A percentile compares a stretch with the other conserved stretches of the same genome.
Evolutionary conservation across 2,329 filamentous ascomycete species (phyloP).

Genomic region (Diplodia corticola): DNA sequence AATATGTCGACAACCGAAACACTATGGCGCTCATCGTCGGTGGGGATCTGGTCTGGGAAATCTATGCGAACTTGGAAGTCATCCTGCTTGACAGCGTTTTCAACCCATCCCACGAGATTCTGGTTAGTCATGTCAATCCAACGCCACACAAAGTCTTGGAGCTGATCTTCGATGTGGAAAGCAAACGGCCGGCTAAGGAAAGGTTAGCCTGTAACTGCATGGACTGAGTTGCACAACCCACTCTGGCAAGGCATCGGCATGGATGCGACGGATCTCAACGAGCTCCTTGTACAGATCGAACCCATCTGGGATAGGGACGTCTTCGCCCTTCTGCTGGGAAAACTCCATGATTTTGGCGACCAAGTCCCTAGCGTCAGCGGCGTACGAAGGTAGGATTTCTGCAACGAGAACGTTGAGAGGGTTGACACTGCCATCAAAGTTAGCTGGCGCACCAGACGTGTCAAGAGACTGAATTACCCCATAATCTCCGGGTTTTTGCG

Average conservation of each 20-base stretch:
- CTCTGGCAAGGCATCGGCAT: constrained; percentile 70
- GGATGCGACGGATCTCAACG: constrained; percentile 79
- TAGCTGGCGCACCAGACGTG: constrained; percentile 24
- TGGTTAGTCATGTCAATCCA: constrained; percentile 84
- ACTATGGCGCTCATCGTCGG: constrained; percentile 85
- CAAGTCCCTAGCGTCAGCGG: constrained; percentile 83
- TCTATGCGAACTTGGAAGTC: constrained; percentile 74
- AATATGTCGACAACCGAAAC: constrained; percentile 93
- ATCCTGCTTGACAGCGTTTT: constrained; percentile 88
- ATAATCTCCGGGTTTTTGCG: constrained; percentile 83
- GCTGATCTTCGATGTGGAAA: constrained; percentile 81
- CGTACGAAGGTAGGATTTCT: constrained; percentile 85
- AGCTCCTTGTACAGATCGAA: constrained; percentile 92
- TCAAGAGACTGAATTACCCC: constrained; percentile 52
- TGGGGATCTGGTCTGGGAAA: constrained; percentile 61
- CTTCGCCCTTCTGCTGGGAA: constrained; percentile 66
- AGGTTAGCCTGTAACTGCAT: not conserved
- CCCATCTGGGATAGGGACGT: constrained; percentile 85
- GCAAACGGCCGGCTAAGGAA: constrained; percentile 63
- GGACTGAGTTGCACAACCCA: constrained; percentile 31
- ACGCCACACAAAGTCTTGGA: constrained; percentile 93
- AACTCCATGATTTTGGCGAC: constrained; percentile 77
- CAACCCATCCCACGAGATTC: constrained; percentile 80
- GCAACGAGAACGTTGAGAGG: constrained; percentile 72
- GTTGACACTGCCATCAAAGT: constrained; percentile 46